These are phyloP conservation scores for Maudiozyma turicensis DNA, from an alignment of 805 yeast genomes.

Conservation along the genomic window DNA sequence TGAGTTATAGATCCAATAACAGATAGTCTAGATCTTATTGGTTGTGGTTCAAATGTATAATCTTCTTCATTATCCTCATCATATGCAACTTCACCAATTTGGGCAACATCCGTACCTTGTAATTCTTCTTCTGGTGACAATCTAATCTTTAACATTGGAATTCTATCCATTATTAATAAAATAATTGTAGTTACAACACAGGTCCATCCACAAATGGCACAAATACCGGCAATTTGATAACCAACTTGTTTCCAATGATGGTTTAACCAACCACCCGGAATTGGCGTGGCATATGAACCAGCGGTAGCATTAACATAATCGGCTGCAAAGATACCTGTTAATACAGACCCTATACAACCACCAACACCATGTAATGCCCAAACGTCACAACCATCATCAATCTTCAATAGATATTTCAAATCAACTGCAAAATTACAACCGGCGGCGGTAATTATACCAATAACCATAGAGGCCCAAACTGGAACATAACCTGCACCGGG, in stretches of 20 bases:
- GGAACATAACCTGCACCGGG: conserved; percentile 98
- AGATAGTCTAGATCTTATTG: conserved; percentile 51
- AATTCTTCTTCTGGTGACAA: conserved; percentile 80
- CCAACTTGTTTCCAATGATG: conserved; percentile 78
- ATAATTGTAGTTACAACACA: conserved; percentile 63
- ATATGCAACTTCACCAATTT: conserved; percentile 83
- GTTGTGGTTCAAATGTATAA: conserved; percentile 63
- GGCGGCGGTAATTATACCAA: conserved; percentile 69
- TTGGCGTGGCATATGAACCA: conserved; percentile 44
- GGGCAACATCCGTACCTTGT: conserved; percentile 78
- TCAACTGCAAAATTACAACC: conserved; percentile 83
- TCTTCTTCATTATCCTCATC: conserved; percentile 47
- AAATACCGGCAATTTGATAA: conserved; percentile 74
- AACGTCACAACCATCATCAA: conserved; percentile 94
- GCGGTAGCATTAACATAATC: conserved; percentile 81
- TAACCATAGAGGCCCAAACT: conserved; percentile 75
- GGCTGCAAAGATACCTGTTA: conserved; percentile 90
- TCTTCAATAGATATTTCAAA: conserved; percentile 55
- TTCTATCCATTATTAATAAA: conserved; percentile 53
- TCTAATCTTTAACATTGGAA: conserved; percentile 77
- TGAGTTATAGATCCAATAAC: conserved; percentile 5
- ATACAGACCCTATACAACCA: conserved; percentile 70
- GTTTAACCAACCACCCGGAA: conserved; percentile 82
- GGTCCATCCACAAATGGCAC: conserved; percentile 66
- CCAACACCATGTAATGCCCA: conserved; percentile 93